Percentiles rank a stretch among this genome's conserved stretches.
Evolutionary conservation across 2,329 filamentous ascomycete species (phyloP).

Genomic region (Alternaria triticimaculans): DNA sequence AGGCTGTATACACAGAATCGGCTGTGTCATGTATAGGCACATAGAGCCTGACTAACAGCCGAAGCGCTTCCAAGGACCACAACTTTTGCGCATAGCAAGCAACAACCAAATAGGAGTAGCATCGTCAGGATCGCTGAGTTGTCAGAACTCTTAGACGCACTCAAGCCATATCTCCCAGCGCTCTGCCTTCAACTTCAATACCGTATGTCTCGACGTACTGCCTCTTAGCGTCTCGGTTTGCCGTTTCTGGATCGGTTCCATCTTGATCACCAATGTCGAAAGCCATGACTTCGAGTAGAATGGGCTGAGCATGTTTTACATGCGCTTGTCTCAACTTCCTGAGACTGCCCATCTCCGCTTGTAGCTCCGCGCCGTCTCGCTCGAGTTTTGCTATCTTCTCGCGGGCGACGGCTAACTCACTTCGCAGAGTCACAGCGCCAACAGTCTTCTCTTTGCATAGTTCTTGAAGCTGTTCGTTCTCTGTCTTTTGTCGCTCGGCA

Average conservation of each 20-base stretch:
- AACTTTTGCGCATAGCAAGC: background rate
- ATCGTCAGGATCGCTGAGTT: background rate
- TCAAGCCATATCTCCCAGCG: background rate
- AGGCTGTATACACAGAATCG: background rate
- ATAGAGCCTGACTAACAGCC: background rate
- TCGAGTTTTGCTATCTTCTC: background rate
- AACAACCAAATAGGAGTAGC: background rate
- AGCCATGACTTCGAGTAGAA: background rate
- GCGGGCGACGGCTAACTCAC: background rate
- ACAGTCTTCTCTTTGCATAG: background rate
- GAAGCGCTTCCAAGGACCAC: background rate
- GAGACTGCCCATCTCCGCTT: background rate
- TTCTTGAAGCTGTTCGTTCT: background rate
- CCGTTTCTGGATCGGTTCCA: background rate
- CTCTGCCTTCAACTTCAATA: background rate
- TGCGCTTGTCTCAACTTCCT: background rate
- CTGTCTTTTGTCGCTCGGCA: background rate
- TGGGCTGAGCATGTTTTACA: background rate
- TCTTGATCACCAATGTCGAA: background rate
- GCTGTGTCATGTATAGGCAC: background rate
- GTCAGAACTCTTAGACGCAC: fast-evolving
- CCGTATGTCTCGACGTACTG: background rate
- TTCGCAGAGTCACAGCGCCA: background rate
- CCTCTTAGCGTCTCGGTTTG: background rate
- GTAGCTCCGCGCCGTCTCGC: background rate